Base-by-base conservation (phyloP, 345 rosid species). In the Hevea brasiliensis region DNA sequence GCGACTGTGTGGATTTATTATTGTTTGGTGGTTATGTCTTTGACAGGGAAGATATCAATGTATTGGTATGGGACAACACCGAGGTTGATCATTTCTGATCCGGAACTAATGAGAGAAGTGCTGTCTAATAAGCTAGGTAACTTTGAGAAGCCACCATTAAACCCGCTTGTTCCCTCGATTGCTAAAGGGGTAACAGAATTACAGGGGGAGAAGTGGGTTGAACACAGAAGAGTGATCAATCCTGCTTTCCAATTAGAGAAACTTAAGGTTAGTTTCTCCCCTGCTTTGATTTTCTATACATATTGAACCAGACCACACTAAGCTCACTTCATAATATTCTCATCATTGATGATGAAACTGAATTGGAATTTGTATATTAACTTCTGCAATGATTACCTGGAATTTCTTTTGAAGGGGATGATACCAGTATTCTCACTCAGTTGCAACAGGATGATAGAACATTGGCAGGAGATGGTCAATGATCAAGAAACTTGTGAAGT, bases 141-240 rank as follows among this genome's bases (percentile, higher is more conserved):
- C 76, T 78, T 82, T 23, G 67, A 59, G 17, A 88, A 88, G 81
- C 89, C 90, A 61, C 74, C 73, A 11, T 0, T 77, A 17, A 80
- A 61, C 57, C 76, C 88, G 58, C 77, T 76, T 4, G 57, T 82
- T 67, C 80, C 65, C 55, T 56, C 81, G 47, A 82, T 88, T 24
- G 32, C 83, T 6, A 82, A 47, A 54, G 87, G 88, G 23, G 56
- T 86, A 55, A 35, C 84, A 24, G 72, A 71, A 51, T 68, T 72
- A 27, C 86, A 86, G 75, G 88, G 87, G n/a, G 84, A 80, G 54
- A 57, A 78, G 32, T 88, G 88, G 92, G 82, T 85, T 37, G 64
- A 29, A 70, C 87, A 72, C 72, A 76, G 88, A 79, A 78, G 55
- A 76, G 37, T 83, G 51, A 71, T 83, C 48, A 85, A 80, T 59